Evolutionary conservation across 2,329 filamentous ascomycete species (phyloP).

Genomic region (Fusarium chaquense): DNA sequence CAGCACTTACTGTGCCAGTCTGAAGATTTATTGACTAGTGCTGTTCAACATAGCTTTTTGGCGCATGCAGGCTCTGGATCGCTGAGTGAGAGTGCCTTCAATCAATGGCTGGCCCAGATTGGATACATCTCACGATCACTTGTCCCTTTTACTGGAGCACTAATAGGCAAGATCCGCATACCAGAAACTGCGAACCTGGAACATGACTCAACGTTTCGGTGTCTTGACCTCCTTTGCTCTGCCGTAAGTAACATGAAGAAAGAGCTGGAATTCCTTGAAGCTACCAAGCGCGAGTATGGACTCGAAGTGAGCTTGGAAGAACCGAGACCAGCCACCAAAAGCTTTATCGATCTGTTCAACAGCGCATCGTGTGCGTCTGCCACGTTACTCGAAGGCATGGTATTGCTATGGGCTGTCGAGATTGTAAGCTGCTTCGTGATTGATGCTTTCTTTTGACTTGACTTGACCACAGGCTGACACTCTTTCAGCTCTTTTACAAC

Average conservation of each 20-base stretch:
- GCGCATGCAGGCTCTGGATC: conserved; percentile 6
- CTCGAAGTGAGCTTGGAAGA: conserved; percentile 7
- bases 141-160: conserved; percentile 8
- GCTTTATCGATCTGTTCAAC: conserved; percentile 1
- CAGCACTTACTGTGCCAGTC: background rate
- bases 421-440: background rate
- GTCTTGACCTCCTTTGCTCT: conserved; percentile 5
- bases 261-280: conserved; percentile 6
- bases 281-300: conserved; percentile 6
- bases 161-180: conserved; percentile 9
- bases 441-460: background rate
- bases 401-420: conserved; percentile 8
- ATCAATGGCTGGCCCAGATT: conserved; percentile 12
- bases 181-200: conserved; percentile 5
- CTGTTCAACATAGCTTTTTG: conserved; percentile 6
- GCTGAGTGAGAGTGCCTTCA: conserved; percentile 1
- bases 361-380: conserved; percentile 7
- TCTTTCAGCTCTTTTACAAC: background rate
- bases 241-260: conserved; percentile 2
- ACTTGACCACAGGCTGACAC: background rate
- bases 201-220: conserved; percentile 5
- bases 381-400: conserved; percentile 8
- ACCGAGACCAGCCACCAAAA: conserved; percentile 3
- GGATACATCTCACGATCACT: conserved; percentile 9
- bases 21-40: background rate